phyloP scores from a whole-genome alignment of 1,284 basidiomycete species.

The Coniophora puteana region DNA sequence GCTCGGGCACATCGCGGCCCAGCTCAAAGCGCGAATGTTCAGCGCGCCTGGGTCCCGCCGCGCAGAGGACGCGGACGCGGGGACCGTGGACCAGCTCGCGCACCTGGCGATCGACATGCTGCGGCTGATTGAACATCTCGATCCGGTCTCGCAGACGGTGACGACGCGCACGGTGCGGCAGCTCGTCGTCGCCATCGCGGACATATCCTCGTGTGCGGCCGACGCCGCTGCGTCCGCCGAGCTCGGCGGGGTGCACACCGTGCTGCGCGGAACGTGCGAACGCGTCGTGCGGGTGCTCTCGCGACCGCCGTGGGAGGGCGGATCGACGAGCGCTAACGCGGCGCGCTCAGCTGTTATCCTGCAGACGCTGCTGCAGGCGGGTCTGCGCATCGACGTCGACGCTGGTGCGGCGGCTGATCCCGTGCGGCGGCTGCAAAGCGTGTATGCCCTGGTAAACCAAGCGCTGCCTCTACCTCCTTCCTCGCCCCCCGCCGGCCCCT shows the following conservation, averaged over 20 bases:
- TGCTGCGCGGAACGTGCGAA: conserved; percentile 45
- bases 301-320: conserved; percentile 25
- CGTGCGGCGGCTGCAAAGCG: conserved; percentile 49
- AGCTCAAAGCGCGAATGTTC: conserved; percentile 52
- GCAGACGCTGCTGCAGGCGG: conserved; percentile 49
- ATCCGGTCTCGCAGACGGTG: conserved; percentile 42
- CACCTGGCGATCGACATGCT: conserved; percentile 50
- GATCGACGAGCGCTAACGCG: conserved; percentile 33
- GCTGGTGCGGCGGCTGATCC: no score
- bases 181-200: conserved; percentile 40
- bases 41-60: conserved; percentile 26
- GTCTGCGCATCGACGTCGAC: conserved; percentile 29
- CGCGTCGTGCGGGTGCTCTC: conserved; percentile 43
- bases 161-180: conserved; percentile 44
- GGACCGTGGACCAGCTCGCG: conserved; percentile 51
- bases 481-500: neutral
- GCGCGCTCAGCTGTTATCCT: conserved; percentile 45
- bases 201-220: conserved; percentile 53
- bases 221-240: conserved; percentile 31
- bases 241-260: conserved; percentile 40
- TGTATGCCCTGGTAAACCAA: conserved; percentile 52
- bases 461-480: conserved; percentile 40
- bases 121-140: conserved; percentile 43
- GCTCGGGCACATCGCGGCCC: conserved; percentile 42
- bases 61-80: conserved; percentile 38